These are phyloP conservation scores for Aspergillus vadensis DNA, from an alignment of 2,329 filamentous ascomycete species.

Conservation along the genomic window DNA sequence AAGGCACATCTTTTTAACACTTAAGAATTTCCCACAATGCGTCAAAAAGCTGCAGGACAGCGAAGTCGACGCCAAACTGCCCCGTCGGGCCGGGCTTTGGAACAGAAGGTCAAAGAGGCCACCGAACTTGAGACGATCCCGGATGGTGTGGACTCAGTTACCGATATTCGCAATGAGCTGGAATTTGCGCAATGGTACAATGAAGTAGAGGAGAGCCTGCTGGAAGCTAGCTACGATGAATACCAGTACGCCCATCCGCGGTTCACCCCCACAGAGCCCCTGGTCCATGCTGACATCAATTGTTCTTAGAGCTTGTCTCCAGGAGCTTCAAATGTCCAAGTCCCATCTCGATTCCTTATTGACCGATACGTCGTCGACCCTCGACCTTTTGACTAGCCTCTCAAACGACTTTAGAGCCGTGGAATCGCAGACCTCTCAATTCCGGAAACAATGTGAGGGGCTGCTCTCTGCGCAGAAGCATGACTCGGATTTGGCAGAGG, in stretches of 20 bases:
- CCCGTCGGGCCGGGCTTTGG: constrained; percentile 36
- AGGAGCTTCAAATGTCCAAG: constrained; percentile 79
- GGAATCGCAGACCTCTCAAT: constrained; percentile 86
- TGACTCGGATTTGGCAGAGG: constrained; percentile 75
- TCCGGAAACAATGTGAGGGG: constrained; percentile 88
- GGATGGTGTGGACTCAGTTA: constrained; percentile 25
- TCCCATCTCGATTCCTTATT: constrained; percentile 80
- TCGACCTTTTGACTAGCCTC: constrained; percentile 74
- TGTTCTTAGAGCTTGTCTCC: constrained; percentile 66
- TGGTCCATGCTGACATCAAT: constrained; percentile 10
- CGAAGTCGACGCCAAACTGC: constrained; percentile 42
- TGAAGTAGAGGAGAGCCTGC: constrained; percentile 64
- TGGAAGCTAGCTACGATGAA: constrained; percentile 80
- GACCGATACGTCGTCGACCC: constrained; percentile 71
- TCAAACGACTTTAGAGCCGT: constrained; percentile 86
- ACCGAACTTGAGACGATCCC: constrained; percentile 17
- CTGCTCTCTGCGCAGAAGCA: constrained; percentile 79
- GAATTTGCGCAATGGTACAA: constrained; percentile 63
- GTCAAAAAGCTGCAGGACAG: constrained; percentile 33
- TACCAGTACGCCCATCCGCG: constrained; percentile 64
- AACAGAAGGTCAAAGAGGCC: constrained; percentile 28
- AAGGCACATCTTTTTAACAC: neutral
- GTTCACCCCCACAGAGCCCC: constrained; percentile 1
- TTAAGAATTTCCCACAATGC: constrained; percentile 24
- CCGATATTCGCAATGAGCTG: constrained; percentile 57